Percentiles rank a stretch among this genome's conserved stretches.
phyloP scores from a whole-genome alignment of 371 early-diverging fungal species.

The Gilbertella persicaria region DNA sequence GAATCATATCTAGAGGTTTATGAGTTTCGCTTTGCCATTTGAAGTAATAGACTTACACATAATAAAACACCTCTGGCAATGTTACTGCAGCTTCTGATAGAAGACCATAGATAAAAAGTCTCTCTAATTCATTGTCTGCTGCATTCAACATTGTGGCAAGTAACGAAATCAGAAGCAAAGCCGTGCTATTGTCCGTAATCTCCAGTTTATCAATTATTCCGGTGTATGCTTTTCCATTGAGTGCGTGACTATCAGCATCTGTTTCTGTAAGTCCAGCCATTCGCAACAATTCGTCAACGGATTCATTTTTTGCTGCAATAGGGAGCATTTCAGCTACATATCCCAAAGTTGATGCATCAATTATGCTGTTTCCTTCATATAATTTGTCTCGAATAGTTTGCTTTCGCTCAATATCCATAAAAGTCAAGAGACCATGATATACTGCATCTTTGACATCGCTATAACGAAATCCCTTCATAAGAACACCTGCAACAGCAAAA shows the following conservation, averaged over 20 bases:
- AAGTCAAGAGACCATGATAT: conserved; percentile 59
- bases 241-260: conserved; percentile 45
- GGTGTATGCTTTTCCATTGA: conserved; percentile 44
- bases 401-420: conserved; percentile 67
- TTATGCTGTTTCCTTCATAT: conserved; percentile 26
- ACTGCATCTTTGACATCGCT: conserved; percentile 68
- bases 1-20: conserved; percentile 55
- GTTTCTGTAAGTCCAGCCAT: conserved; percentile 48
- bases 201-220: conserved; percentile 65
- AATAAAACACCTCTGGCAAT: conserved; percentile 75
- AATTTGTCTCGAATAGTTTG: conserved; percentile 18
- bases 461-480: conserved; percentile 81
- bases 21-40: not conserved
- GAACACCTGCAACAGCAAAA: conserved; percentile 77
- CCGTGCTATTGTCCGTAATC: conserved; percentile 63
- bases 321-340: conserved; percentile 74
- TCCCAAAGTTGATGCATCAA: conserved; percentile 63
- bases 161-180: conserved; percentile 70
- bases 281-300: conserved; percentile 59
- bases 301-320: conserved; percentile 58
- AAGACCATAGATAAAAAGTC: conserved; percentile 78
- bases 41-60: conserved; percentile 57
- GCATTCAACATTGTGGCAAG: conserved; percentile 78
- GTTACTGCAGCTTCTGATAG: conserved; percentile 73
- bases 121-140: conserved; percentile 81